phyloP scores from a whole-genome alignment of 805 yeast genomes.

The Komagataella phaffii region DNA sequence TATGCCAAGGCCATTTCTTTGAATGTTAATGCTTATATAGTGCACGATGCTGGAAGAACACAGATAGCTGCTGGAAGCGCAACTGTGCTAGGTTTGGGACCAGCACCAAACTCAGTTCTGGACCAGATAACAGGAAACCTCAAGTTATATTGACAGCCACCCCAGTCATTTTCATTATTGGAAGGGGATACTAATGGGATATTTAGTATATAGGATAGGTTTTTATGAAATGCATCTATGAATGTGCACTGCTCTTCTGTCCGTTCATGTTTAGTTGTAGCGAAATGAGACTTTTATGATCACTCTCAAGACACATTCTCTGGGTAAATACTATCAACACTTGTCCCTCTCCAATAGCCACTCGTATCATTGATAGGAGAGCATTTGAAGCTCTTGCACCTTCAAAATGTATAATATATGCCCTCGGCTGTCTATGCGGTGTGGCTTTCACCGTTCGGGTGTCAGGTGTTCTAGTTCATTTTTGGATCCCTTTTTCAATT shows the following conservation, averaged over 20 bases:
- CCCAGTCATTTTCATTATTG: background rate
- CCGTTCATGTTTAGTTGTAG: background rate
- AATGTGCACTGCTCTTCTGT: background rate
- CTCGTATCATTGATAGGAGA: background rate
- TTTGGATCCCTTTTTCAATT: background rate
- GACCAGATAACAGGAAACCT: conserved; percentile 75
- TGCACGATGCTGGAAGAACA: conserved; percentile 95
- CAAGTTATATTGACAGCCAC: conserved; percentile 43
- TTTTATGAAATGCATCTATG: background rate
- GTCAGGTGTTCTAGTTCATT: background rate
- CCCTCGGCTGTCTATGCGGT: background rate
- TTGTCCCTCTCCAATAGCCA: background rate
- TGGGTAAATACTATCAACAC: background rate
- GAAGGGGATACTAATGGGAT: background rate
- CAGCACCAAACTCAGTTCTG: conserved; percentile 74
- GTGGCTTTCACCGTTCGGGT: background rate
- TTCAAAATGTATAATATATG: background rate
- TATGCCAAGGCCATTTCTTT: conserved; percentile 71
- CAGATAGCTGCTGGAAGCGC: conserved; percentile 95
- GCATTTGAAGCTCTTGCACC: background rate
- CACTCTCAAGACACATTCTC: background rate
- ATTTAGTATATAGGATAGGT: background rate
- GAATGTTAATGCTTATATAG: conserved; percentile 67
- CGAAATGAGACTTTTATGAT: background rate
- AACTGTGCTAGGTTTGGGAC: conserved; percentile 94